These are phyloP conservation scores for Eruca vesicaria DNA, from an alignment of 441 rosid genomes.

Conservation along the genomic window DNA sequence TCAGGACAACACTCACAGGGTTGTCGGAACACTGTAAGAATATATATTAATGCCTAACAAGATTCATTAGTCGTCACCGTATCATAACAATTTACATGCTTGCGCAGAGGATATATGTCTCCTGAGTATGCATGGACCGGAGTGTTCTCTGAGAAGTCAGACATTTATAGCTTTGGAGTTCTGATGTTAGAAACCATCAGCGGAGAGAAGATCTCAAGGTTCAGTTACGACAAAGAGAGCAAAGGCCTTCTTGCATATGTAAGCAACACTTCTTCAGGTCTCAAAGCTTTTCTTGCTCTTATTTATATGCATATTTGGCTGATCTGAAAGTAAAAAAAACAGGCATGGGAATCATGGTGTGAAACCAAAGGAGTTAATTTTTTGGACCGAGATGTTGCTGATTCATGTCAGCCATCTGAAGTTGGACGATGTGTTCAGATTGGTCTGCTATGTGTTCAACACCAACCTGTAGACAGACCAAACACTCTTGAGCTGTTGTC, in stretches of 20 bases:
- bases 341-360: conserved; percentile 26
- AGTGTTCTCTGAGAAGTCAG: conserved; percentile 48
- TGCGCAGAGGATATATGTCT: conserved; percentile 14
- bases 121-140: conserved; percentile 12
- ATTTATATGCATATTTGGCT: no score
- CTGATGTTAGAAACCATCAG: conserved; percentile 54
- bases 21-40: conserved; percentile 18
- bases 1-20: conserved; percentile 12
- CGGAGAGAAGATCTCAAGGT: conserved; percentile 48
- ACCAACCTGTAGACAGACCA: conserved; percentile 18
- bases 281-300: no score
- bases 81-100: no score
- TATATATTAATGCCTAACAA: not conserved
- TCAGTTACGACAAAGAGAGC: conserved; percentile 28
- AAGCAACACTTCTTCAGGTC: conserved; percentile 16
- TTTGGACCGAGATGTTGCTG: not conserved
- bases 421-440: conserved; percentile 24
- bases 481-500: conserved; percentile 11
- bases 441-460: conserved; percentile 25
- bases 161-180: conserved; percentile 58
- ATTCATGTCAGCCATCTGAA: not conserved
- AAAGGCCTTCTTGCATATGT: conserved; percentile 46
- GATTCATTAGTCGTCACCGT: not conserved
- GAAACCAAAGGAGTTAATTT: conserved; percentile 4
- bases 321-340: not conserved